These are phyloP conservation scores for Lasiodiplodia citricola DNA, from an alignment of 2,329 filamentous ascomycete species.

Conservation along the genomic window DNA sequence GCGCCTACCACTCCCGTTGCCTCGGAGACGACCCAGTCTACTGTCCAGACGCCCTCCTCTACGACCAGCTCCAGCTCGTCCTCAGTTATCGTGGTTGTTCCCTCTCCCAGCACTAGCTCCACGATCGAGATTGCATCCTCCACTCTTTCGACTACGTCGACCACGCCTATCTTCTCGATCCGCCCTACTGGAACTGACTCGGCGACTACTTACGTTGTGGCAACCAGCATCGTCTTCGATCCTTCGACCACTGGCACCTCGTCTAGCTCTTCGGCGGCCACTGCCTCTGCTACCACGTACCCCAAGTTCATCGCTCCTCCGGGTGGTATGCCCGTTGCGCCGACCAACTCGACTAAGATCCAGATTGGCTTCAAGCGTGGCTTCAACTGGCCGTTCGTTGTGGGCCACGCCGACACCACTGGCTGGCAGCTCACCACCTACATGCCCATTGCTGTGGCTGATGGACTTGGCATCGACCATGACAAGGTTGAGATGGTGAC, in stretches of 20 bases:
- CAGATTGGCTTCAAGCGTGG: constrained; percentile 84
- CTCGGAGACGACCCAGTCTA: constrained; percentile 8
- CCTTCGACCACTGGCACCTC: constrained; percentile 52
- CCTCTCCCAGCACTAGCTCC: constrained; percentile 1
- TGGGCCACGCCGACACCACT: constrained; percentile 66
- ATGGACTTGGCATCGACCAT: constrained; percentile 60
- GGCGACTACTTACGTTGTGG: constrained; percentile 56
- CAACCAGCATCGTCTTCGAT: constrained; percentile 67
- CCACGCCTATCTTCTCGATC: constrained; percentile 48
- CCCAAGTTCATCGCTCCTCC: constrained; percentile 73
- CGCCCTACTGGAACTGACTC: constrained; percentile 53
- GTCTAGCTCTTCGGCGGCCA: constrained; percentile 44
- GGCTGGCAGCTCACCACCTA: constrained; percentile 84
- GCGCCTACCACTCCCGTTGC: neutral
- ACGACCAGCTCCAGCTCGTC: constrained; percentile 18
- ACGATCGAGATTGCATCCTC: constrained; percentile 26
- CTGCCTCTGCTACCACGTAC: constrained; percentile 18
- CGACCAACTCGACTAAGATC: constrained; percentile 71
- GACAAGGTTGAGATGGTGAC: constrained; percentile 69
- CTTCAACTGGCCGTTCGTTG: constrained; percentile 85
- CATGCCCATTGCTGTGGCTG: constrained; percentile 72
- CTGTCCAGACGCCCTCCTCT: constrained; percentile 8
- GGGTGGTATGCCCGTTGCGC: constrained; percentile 60
- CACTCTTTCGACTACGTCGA: constrained; percentile 34
- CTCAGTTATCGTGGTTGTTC: constrained; percentile 9